Conservation (phyloP, 106 monocot species). For the Vanilla planifolia region DNA sequence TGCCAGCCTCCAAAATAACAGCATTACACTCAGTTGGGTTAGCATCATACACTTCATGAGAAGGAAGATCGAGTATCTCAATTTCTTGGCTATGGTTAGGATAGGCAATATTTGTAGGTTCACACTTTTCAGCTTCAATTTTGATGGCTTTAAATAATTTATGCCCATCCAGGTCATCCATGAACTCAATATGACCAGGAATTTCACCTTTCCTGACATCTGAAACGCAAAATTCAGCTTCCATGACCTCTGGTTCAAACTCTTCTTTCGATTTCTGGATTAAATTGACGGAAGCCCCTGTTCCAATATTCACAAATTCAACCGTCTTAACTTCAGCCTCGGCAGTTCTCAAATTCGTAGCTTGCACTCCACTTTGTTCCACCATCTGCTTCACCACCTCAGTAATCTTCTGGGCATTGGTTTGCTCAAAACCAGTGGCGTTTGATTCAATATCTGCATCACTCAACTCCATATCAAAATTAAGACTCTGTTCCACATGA, state of each 20-base stretch:
- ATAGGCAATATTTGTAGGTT: neutral
- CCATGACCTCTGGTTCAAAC: too few relatives aligned
- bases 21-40: neutral
- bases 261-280: too few relatives aligned
- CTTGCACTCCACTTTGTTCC: too few relatives aligned
- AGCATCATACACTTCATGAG: neutral
- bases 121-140: neutral
- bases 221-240: too few relatives aligned
- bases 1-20: neutral
- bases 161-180: neutral
- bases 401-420: neutral
- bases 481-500: neutral
- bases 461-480: neutral
- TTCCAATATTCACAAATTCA: too few relatives aligned
- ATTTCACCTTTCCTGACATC: neutral
- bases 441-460: neutral
- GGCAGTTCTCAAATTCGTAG: too few relatives aligned
- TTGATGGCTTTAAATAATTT: neutral
- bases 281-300: too few relatives aligned
- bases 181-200: neutral
- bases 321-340: too few relatives aligned
- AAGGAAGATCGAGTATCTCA: neutral
- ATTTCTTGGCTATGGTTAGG: neutral
- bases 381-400: too few relatives aligned
- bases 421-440: neutral